Base-by-base conservation (phyloP, 495 filamentous ascomycete species). In the Podospora fimiseda region DNA sequence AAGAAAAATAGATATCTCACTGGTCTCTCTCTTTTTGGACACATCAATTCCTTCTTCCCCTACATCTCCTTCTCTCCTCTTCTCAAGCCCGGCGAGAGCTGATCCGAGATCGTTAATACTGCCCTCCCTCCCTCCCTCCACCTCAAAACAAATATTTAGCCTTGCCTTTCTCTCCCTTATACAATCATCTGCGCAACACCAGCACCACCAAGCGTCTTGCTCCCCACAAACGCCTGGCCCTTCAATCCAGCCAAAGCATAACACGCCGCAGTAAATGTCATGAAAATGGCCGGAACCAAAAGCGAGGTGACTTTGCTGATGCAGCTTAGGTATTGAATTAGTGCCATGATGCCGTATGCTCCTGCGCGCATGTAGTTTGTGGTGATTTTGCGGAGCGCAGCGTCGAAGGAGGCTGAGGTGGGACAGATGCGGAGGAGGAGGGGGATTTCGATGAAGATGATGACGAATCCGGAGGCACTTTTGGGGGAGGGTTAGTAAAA, bases 121-220 rank as follows among this genome's bases (percentile, higher is more conserved):
- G n/a, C n/a, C n/a, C n/a, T n/a, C n/a, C n/a, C n/a, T n/a, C n/a
- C n/a, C n/a, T n/a, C n/a, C n/a, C n/a, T n/a, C n/a, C n/a, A n/a
- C n/a, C n/a, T n/a, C n/a, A n/a, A n/a, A n/a, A n/a, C n/a, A n/a
- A n/a, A n/a, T n/a, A n/a, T n/a, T n/a, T n/a, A n/a, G n/a, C n/a
- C n/a, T n/a, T n/a, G n/a, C n/a, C n/a, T n/a, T n/a, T n/a, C n/a
- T n/a, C n/a, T n/a, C 9, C 16, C 36, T 79, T 77, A 96, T 66
- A 98, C 90, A 73, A 99, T 97, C 94, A 97, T 96, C 76, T 96
- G 92, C 55, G 91, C 92, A 57, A 97, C 83, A 16, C 94, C 93
- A 56, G 88, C 86, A 38, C 93, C 93, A 55, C 93, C 93, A 52
- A 99, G 74, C 18, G 94, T 97, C 83, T 97, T 97, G 77, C 91